phyloP scores from a whole-genome alignment of 1,284 basidiomycete genomes.

The Lentinula novae-zelandiae region DNA sequence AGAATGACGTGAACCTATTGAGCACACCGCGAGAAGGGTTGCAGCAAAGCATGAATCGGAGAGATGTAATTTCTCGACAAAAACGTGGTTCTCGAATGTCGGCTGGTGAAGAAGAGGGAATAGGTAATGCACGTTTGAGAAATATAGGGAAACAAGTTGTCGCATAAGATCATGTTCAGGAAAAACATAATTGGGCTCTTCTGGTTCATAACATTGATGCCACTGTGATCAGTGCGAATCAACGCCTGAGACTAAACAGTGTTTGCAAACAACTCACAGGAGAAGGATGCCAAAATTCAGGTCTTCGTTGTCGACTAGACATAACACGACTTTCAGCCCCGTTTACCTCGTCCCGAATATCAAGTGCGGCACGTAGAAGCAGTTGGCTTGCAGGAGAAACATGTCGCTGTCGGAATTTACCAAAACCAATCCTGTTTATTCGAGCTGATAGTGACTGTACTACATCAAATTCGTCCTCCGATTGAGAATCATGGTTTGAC shows the following conservation, averaged over 20 bases:
- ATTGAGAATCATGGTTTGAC: not conserved
- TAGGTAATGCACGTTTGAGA: conserved; percentile 45
- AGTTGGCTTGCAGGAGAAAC: conserved; percentile 53
- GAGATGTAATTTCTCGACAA: conserved; percentile 42
- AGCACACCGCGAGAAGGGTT: conserved; percentile 61
- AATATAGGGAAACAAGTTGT: conserved; percentile 57
- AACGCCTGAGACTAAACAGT: not conserved
- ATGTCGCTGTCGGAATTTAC: conserved; percentile 33
- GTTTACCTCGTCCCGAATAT: conserved; percentile 43
- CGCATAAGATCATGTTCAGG: conserved; percentile 49
- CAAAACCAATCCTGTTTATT: conserved; percentile 17
- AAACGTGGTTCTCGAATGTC: conserved; percentile 51
- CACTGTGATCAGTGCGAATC: conserved; percentile 19
- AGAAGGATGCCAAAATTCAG: conserved; percentile 17
- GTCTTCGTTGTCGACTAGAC: conserved; percentile 7
- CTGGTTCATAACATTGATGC: conserved; percentile 22
- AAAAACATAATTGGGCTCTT: conserved; percentile 26
- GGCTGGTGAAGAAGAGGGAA: conserved; percentile 62
- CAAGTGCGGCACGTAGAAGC: conserved; percentile 45
- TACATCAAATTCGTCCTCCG: conserved; percentile 11
- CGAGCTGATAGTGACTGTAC: conserved; percentile 16
- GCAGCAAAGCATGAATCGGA: conserved; percentile 53
- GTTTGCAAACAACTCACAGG: conserved; percentile 13
- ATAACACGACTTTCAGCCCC: conserved; percentile 18
- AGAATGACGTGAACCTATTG: conserved; percentile 56